Percentiles rank a stretch among this genome's conserved stretches.
Conservation (phyloP, 2,329 filamentous ascomycete species). For the Clonostachys byssicola region DNA sequence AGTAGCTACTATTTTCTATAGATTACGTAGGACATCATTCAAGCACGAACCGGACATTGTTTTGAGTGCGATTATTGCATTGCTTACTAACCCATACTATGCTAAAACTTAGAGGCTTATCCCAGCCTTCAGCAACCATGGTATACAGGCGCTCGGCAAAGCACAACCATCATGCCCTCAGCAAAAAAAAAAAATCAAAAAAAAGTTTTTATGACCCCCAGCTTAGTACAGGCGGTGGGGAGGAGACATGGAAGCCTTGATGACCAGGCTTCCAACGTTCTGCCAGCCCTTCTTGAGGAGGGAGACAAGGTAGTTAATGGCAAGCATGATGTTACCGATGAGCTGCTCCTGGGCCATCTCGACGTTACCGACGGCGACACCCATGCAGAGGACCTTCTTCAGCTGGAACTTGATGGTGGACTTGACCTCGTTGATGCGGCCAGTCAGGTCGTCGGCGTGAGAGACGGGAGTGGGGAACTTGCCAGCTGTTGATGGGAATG, state of each 20-base stretch:
- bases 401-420: constrained; percentile 99
- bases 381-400: constrained; percentile 99
- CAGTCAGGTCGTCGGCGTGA: constrained; percentile 87
- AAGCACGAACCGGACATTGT: no score
- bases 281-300: constrained; percentile 99
- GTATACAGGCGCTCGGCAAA: no score
- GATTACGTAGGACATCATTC: no score
- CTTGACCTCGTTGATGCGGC: constrained; percentile 99
- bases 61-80: no score
- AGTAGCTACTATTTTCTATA: no score
- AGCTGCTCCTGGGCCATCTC: constrained; percentile 96
- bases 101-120: no score
- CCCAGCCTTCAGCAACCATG: no score
- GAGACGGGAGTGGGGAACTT: constrained; percentile 99
- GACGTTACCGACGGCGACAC: constrained; percentile 98
- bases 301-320: constrained; percentile 99
- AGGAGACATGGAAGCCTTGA: constrained; percentile 99
- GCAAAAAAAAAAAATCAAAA: no score
- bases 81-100: no score
- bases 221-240: constrained; percentile 95
- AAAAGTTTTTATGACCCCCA: not conserved
- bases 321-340: constrained; percentile 98
- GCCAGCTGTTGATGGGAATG: constrained; percentile 60
- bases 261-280: constrained; percentile 98
- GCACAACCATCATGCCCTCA: no score